phyloP scores from a whole-genome alignment of 2,329 filamentous ascomycete genomes.

The Lecanoromycetidae sp. region DNA sequence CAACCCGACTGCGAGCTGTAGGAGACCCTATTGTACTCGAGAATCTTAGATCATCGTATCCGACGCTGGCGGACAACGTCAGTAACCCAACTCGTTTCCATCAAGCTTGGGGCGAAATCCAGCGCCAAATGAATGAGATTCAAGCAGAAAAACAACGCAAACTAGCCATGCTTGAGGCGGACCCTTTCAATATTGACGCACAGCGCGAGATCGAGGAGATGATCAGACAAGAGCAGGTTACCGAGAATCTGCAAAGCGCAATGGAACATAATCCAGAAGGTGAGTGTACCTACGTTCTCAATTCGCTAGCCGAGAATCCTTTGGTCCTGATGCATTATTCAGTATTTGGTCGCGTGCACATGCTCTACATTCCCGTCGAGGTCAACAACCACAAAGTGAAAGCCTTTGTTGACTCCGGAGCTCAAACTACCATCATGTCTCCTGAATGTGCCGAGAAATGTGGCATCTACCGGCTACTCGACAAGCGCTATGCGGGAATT shows the following conservation, averaged over 20 bases:
- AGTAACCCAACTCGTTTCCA: conserved; percentile 67
- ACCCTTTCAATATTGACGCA: conserved; percentile 86
- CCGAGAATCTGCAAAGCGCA: conserved; percentile 90
- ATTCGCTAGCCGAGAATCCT: not conserved
- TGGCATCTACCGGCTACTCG: conserved; percentile 91
- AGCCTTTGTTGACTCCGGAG: conserved; percentile 92
- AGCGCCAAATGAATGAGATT: conserved; percentile 57
- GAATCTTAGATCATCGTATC: conserved; percentile 59
- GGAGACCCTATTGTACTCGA: conserved; percentile 62
- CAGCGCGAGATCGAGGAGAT: conserved; percentile 92
- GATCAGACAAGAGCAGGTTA: conserved; percentile 85
- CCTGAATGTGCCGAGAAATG: conserved; percentile 81
- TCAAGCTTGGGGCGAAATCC: conserved; percentile 52
- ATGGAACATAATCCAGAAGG: conserved; percentile 97
- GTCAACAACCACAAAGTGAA: conserved; percentile 90
- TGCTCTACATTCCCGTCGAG: conserved; percentile 91
- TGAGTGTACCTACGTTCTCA: conserved; percentile 32
- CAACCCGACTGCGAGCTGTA: conserved; percentile 68
- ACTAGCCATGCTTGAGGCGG: conserved; percentile 76
- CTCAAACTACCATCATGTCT: conserved; percentile 98
- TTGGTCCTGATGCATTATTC: not conserved
- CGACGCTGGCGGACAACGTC: conserved; percentile 63
- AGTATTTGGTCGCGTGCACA: conserved; percentile 91
- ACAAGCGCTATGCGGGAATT: conserved; percentile 81
- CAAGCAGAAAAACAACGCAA: conserved; percentile 69